Evolutionary conservation across 2,329 filamentous ascomycete genomes (phyloP).

Genomic region (Nigrospora osmanthi): DNA sequence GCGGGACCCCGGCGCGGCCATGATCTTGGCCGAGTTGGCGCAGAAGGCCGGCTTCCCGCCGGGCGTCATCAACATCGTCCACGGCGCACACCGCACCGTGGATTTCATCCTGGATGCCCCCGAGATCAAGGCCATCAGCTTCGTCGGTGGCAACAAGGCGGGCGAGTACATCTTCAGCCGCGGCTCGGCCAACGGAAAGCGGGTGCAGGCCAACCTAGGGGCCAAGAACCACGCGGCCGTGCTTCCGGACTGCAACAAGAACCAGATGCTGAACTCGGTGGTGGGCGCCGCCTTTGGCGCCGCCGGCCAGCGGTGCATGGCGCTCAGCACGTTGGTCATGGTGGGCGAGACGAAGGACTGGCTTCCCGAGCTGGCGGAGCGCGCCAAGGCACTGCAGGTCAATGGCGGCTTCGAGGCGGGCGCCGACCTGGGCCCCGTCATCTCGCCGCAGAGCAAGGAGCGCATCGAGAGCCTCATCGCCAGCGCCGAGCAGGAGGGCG

Average conservation of each 20-base stretch:
- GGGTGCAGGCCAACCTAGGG: constrained; percentile 79
- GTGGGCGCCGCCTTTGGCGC: constrained; percentile 79
- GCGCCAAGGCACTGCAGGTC: constrained; percentile 64
- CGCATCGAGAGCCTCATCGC: constrained; percentile 71
- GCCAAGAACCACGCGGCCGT: constrained; percentile 86
- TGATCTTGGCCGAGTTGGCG: constrained; percentile 77
- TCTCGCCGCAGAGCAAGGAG: constrained; percentile 70
- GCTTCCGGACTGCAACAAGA: constrained; percentile 82
- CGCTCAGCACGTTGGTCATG: constrained; percentile 73
- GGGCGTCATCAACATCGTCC: constrained; percentile 76
- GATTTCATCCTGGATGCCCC: constrained; percentile 84
- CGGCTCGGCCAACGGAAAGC: constrained; percentile 78
- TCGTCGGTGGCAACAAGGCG: constrained; percentile 81
- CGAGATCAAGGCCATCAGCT: constrained; percentile 77
- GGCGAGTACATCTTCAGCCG: constrained; percentile 80
- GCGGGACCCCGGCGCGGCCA: constrained; percentile 73
- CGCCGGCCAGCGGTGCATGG: constrained; percentile 82
- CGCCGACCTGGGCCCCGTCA: constrained; percentile 75
- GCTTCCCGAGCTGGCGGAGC: constrained; percentile 70
- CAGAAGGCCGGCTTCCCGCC: constrained; percentile 75
- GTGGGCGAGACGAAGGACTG: constrained; percentile 80
- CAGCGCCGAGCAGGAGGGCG: constrained; percentile 72
- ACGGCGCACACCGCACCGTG: constrained; percentile 73
- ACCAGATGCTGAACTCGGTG: constrained; percentile 79
- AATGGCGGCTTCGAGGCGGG: constrained; percentile 77